Base-by-base conservation (phyloP, 1,139 yeast genomes). In the Debaryomyces subglobosus region DNA sequence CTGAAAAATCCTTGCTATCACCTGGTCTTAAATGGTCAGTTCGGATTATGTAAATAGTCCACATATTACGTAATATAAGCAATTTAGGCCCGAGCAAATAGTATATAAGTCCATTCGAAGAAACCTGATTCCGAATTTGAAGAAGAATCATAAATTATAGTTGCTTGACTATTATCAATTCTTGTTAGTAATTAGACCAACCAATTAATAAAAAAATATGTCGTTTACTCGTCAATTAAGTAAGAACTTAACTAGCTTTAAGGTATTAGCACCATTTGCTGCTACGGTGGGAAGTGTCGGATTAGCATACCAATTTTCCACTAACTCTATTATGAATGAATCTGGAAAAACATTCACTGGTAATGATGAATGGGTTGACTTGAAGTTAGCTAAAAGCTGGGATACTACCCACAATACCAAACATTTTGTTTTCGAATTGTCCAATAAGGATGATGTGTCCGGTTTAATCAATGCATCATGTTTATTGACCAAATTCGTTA, bases 391-490 rank as follows among this genome's bases (percentile, higher is more conserved):
- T 62, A 77, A 82, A 54, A 67, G 81, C 49, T 74, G 77, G 60
- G 79, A 81, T 42, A 67, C 86, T 49, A 80, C 89, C 41, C 72
- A 76, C 46, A 84, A 89, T 74, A 77, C 89, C 61, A 86, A 84
- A 70, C 79, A 80, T 58, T 81, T 89, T 62, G 77, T 83, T 29
- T 91, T 94, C 62, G 85, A 82, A 53, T 80, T 92, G 59, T 89
- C 90, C 37, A 68, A 78, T 48, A 69, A 79, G 43, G 90, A 87
- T 60, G 82, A 85, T 50, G 82, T 77, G 35, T 79, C 91, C 40
- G 99, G 99, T 25, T 79, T 94, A 60, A 76, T 82, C 58, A 80
- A 86, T 50, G 96, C 98, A 39, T 89, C 96, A 37, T 83, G 86
- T 57, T 68, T 95, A 46, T 67, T 94, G 68, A 81, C 96, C 66